phyloP scores from a whole-genome alignment of 495 filamentous ascomycete species.

The Elaphomyces granulatus region DNA sequence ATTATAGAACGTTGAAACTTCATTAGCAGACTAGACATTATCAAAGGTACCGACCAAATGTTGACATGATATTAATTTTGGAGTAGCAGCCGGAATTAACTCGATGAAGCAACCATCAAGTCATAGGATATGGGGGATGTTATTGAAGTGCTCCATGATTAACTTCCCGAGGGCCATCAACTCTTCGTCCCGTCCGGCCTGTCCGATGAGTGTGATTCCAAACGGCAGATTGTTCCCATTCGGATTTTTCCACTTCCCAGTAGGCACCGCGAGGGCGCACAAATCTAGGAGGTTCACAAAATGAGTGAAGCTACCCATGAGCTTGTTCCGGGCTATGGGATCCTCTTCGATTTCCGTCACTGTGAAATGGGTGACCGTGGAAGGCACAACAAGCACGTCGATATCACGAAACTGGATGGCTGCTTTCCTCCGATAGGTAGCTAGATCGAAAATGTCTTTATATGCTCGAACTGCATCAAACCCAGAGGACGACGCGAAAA shows the following conservation, averaged over 20 bases:
- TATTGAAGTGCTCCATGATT: too few relatives aligned
- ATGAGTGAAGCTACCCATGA: slow-evolving; percentile 47
- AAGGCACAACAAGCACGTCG: slow-evolving; percentile 48
- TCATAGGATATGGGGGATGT: slow-evolving; percentile 14
- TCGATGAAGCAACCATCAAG: slow-evolving; percentile 11
- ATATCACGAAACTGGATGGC: too few relatives aligned
- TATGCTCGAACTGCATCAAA: slow-evolving; percentile 26
- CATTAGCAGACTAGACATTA: too few relatives aligned
- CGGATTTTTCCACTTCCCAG: slow-evolving; percentile 21
- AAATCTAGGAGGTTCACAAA: slow-evolving; percentile 53
- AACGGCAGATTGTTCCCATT: slow-evolving; percentile 42
- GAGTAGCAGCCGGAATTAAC: too few relatives aligned
- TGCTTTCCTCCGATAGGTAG: slow-evolving; percentile 31
- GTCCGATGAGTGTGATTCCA: slow-evolving; percentile 46
- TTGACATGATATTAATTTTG: too few relatives aligned
- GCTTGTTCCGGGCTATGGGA: slow-evolving; percentile 39
- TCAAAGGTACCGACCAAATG: too few relatives aligned
- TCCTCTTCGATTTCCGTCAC: slow-evolving; percentile 41
- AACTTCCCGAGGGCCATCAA: slow-evolving; percentile 7
- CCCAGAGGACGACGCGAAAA: too few relatives aligned
- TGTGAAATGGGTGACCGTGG: slow-evolving; percentile 42
- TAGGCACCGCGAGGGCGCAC: slow-evolving; percentile 44
- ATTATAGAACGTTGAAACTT: too few relatives aligned
- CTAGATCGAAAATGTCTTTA: slow-evolving; percentile 18
- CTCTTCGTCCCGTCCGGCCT: slow-evolving; percentile 23